Percentiles rank a stretch among this genome's conserved stretches.
phyloP scores from a whole-genome alignment of 345 rosid species.

The Hirschfeldia incana region DNA sequence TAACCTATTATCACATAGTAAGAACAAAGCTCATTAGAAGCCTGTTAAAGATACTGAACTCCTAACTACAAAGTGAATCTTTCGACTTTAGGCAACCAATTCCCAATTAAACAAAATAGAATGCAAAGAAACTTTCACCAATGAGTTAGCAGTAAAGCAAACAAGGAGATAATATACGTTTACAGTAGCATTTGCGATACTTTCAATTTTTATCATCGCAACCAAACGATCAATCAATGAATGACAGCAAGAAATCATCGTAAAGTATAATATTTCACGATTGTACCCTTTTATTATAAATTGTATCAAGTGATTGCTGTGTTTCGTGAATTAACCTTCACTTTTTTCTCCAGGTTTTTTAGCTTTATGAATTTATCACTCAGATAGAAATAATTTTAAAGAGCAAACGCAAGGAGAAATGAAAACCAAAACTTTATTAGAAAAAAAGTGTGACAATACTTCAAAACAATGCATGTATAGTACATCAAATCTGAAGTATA shows the following conservation, averaged over 20 bases:
- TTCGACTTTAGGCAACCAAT: slow-evolving; percentile 5
- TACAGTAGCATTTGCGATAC: background rate
- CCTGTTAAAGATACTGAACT: background rate
- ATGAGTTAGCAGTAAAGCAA: background rate
- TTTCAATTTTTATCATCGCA: background rate
- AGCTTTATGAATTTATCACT: background rate
- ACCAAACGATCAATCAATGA: slow-evolving; percentile 10
- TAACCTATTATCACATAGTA: slow-evolving; percentile 49
- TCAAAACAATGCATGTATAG: background rate
- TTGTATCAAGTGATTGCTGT: background rate
- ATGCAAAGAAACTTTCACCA: background rate
- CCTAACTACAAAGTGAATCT: background rate
- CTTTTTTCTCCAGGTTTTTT: background rate
- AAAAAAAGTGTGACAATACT: background rate
- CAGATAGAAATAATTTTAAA: background rate
- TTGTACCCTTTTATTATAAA: slow-evolving; percentile 7
- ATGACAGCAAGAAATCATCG: slow-evolving; percentile 1
- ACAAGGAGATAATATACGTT: slow-evolving; percentile 5
- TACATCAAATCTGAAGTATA: background rate
- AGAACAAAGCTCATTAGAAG: background rate
- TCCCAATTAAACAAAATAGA: background rate
- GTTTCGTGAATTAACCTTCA: background rate
- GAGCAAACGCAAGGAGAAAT: background rate
- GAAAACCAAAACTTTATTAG: background rate
- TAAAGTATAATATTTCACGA: background rate